Conservation (phyloP, 169 alveolate genomes). For the Plasmodium yoelii region DNA sequence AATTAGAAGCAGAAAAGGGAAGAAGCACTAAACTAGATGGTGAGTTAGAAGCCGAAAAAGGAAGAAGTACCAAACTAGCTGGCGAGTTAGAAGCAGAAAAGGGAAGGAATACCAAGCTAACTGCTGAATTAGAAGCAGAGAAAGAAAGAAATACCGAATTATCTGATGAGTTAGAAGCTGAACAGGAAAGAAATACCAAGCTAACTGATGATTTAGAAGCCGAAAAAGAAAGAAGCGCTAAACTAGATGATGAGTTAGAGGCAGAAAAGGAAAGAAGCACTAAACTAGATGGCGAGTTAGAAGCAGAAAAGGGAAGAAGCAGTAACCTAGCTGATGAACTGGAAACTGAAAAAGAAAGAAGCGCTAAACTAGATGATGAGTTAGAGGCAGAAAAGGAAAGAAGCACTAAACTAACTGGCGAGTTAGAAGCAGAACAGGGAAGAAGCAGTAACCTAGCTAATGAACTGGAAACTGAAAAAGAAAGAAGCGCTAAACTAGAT, state of each 20-base stretch:
- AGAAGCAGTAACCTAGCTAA: background rate
- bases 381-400: conserved; percentile 38
- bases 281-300: conserved; percentile 5
- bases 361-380: conserved; percentile 11
- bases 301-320: conserved; percentile 5
- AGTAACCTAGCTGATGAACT: conserved; percentile 13
- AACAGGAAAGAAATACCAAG: background rate
- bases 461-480: conserved; percentile 9
- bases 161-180: background rate
- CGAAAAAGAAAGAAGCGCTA: background rate
- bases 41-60: conserved; percentile 7
- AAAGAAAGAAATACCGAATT: background rate
- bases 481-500: background rate
- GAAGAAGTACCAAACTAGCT: background rate
- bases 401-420: conserved; percentile 2
- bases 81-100: background rate
- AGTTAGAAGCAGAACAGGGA: conserved; percentile 21
- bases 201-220: background rate
- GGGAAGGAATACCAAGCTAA: background rate
- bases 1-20: conserved; percentile 6
- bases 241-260: conserved; percentile 22
- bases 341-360: conserved; percentile 15
- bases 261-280: conserved; percentile 2
- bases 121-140: background rate
- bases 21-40: background rate